Evolutionary conservation across 331 rosid species (phyloP).

Genomic region (Saraca asoca): DNA sequence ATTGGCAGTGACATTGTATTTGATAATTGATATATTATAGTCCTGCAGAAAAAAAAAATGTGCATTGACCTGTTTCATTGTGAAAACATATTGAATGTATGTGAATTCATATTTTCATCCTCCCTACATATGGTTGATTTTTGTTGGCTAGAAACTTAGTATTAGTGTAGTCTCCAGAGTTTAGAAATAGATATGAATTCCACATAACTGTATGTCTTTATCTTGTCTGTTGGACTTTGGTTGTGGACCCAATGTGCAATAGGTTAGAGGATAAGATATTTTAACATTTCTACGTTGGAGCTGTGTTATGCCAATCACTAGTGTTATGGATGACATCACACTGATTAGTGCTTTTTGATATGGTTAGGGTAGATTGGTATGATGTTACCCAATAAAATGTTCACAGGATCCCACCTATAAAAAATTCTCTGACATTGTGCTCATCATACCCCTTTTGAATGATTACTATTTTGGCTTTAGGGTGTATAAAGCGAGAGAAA

Average conservation of each 20-base stretch:
- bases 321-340: not conserved
- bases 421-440: not conserved
- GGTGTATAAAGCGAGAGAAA: too few species aligned
- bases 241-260: not conserved
- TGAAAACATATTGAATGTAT: not conserved
- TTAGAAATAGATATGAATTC: slow-evolving; percentile 4
- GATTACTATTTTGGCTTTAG: too few species aligned
- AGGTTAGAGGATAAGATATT: slow-evolving; percentile 7
- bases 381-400: too few species aligned
- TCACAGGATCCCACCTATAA: not conserved
- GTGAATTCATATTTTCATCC: not conserved
- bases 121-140: not conserved
- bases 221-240: not conserved
- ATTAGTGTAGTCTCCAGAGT: not conserved
- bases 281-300: not conserved
- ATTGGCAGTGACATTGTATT: not conserved
- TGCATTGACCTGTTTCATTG: not conserved
- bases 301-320: not conserved
- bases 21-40: too few species aligned
- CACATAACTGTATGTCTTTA: not conserved
- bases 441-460: too few species aligned
- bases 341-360: not conserved
- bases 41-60: not conserved
- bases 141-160: not conserved
- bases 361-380: not conserved